Conservation (phyloP, 116 monocot genomes). For the Trichopus zeylanicus region DNA sequence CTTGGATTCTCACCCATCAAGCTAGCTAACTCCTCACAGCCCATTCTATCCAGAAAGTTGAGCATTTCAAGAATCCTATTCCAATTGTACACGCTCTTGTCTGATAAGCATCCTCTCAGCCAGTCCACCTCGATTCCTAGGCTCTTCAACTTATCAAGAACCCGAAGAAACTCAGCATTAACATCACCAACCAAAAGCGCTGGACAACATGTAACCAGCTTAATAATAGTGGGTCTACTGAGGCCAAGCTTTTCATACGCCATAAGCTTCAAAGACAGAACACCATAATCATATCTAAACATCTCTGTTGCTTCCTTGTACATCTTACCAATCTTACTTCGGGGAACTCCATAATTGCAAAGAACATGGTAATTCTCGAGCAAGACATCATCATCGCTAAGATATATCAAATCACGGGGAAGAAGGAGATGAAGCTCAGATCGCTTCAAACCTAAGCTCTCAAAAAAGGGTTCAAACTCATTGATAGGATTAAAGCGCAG, state of each 20-base stretch:
- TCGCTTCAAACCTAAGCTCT: slow-evolving; percentile 72
- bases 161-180: slow-evolving; percentile 40
- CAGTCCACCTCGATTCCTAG: slow-evolving; percentile 58
- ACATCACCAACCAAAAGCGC: slow-evolving; percentile 55
- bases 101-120: slow-evolving; percentile 58
- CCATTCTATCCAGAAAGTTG: slow-evolving; percentile 49
- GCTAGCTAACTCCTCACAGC: slow-evolving; percentile 33
- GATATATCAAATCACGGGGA: slow-evolving; percentile 44
- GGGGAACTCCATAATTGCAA: slow-evolving; percentile 73
- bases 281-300: slow-evolving; percentile 45
- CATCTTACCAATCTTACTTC: slow-evolving; percentile 76
- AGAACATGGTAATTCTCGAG: slow-evolving; percentile 65
- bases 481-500: slow-evolving; percentile 71
- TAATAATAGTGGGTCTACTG: slow-evolving; percentile 47
- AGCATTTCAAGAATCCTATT: slow-evolving; percentile 51
- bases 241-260: slow-evolving; percentile 66
- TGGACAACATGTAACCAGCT: slow-evolving; percentile 67
- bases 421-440: slow-evolving; percentile 40
- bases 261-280: slow-evolving; percentile 35
- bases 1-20: slow-evolving; percentile 54
- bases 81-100: slow-evolving; percentile 62
- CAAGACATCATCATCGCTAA: slow-evolving; percentile 48
- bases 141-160: slow-evolving; percentile 41
- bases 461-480: slow-evolving; percentile 93
- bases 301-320: slow-evolving; percentile 53